phyloP scores from a whole-genome alignment of 805 yeast genomes.

The Hanseniaspora clermontiae region DNA sequence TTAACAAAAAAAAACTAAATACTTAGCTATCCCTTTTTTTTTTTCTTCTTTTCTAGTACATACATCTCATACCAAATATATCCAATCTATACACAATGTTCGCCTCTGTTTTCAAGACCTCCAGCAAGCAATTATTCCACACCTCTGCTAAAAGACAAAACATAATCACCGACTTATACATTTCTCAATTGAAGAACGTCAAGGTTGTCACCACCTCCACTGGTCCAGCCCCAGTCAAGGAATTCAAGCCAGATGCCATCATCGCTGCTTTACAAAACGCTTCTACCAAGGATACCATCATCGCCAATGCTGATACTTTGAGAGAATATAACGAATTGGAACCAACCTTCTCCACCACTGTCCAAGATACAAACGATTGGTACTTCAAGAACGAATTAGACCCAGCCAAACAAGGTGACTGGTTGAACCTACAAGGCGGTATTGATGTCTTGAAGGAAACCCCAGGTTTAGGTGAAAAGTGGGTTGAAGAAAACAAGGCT shows the following conservation, averaged over 20 bases:
- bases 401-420: constrained; percentile 32
- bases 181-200: constrained; percentile 76
- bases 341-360: constrained; percentile 28
- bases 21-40: too few relatives aligned
- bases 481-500: constrained; percentile 14
- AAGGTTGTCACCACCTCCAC: constrained; percentile 68
- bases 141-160: constrained; percentile 31
- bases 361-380: constrained; percentile 47
- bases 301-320: constrained; percentile 70
- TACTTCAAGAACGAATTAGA: constrained; percentile 63
- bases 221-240: constrained; percentile 68
- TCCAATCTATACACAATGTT: not conserved
- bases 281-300: constrained; percentile 40
- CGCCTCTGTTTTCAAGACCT: constrained; percentile 4
- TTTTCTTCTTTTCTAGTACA: not conserved
- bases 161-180: constrained; percentile 71
- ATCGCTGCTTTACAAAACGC: constrained; percentile 63
- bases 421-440: constrained; percentile 12
- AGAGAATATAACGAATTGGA: constrained; percentile 40
- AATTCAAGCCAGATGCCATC: constrained; percentile 70
- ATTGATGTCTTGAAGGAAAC: constrained; percentile 10
- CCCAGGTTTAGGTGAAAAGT: constrained; percentile 13
- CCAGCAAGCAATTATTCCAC: constrained; percentile 13
- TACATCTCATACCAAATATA: not conserved
- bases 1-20: not conserved